Evolutionary conservation across 1,284 basidiomycete genomes (phyloP).

Genomic region (Bjerkandera adusta): DNA sequence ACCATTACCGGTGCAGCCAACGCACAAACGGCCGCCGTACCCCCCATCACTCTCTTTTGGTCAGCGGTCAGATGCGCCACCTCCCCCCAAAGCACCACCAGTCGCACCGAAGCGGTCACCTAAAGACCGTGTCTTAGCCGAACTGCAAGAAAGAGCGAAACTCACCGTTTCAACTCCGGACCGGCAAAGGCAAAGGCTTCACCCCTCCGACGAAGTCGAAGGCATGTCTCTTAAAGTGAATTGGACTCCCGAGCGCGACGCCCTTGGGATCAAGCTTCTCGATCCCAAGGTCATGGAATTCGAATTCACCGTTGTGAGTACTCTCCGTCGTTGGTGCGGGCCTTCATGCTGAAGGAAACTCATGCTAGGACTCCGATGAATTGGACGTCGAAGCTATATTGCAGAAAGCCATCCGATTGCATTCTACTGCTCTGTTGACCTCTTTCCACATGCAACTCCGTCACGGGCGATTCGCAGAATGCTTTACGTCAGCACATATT

Average conservation of each 20-base stretch:
- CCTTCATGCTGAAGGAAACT: conserved; percentile 1
- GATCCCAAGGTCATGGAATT: conserved; percentile 41
- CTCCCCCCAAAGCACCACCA: conserved; percentile 16
- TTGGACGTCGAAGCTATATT: conserved; percentile 72
- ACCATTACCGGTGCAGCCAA: conserved; percentile 8
- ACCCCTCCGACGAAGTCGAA: conserved; percentile 72
- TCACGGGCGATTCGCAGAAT: conserved; percentile 46
- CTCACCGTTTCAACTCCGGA: conserved; percentile 31
- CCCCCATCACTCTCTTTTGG: no score
- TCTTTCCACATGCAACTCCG: conserved; percentile 54
- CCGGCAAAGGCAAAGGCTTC: conserved; percentile 17
- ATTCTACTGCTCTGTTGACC: conserved; percentile 57
- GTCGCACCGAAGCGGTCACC: conserved; percentile 38
- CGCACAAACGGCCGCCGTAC: no score
- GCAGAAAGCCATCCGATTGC: conserved; percentile 53
- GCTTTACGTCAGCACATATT: conserved; percentile 58
- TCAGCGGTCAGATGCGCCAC: not conserved
- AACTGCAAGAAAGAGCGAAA: conserved; percentile 62
- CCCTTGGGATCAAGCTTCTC: conserved; percentile 55
- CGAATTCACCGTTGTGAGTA: conserved; percentile 46
- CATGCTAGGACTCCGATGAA: conserved; percentile 54
- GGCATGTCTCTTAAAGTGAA: conserved; percentile 50
- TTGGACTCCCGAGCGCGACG: conserved; percentile 66
- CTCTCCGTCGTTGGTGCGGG: not conserved
- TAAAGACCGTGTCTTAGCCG: conserved; percentile 51